Evolutionary conservation across 2,329 filamentous ascomycete species (phyloP).

Genomic region (Pyricularia sp.): DNA sequence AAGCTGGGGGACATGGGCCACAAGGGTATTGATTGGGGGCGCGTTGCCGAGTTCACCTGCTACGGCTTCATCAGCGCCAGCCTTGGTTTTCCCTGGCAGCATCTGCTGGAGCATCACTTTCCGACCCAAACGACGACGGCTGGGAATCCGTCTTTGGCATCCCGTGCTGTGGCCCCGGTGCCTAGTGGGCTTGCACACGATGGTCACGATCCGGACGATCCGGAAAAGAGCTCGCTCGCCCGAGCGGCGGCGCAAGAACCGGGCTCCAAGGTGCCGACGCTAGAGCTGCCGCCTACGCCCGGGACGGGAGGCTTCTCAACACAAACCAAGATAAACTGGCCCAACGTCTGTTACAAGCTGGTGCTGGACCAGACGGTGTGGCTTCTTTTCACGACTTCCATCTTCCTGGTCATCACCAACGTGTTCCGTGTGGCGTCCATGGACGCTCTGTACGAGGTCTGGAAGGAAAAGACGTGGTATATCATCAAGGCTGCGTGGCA

Average conservation of each 20-base stretch:
- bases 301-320: constrained; percentile 1
- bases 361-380: constrained; percentile 14
- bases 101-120: constrained; percentile 12
- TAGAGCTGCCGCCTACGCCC: not conserved
- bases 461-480: constrained; percentile 10
- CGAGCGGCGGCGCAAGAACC: not conserved
- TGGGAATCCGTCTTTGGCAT: not conserved
- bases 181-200: not conserved
- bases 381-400: constrained; percentile 8
- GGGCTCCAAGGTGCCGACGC: not conserved
- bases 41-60: constrained; percentile 13
- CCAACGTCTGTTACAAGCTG: constrained; percentile 12
- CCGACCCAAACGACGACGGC: constrained; percentile 8
- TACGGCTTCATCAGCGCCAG: constrained; percentile 14
- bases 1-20: constrained; percentile 5
- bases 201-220: constrained; percentile 3
- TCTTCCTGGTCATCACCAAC: constrained; percentile 14
- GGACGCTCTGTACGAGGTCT: constrained; percentile 9
- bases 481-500: constrained; percentile 13
- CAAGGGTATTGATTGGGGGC: constrained; percentile 9
- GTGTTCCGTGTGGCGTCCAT: constrained; percentile 10
- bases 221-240: constrained; percentile 1
- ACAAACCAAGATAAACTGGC: constrained; percentile 9
- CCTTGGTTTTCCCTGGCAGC: constrained; percentile 14
- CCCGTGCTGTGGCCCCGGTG: not conserved